Evolutionary conservation across 441 rosid species (phyloP), one percentile per base, ranked within the genome.

Genomic region (Gossypium trilobum): DNA sequence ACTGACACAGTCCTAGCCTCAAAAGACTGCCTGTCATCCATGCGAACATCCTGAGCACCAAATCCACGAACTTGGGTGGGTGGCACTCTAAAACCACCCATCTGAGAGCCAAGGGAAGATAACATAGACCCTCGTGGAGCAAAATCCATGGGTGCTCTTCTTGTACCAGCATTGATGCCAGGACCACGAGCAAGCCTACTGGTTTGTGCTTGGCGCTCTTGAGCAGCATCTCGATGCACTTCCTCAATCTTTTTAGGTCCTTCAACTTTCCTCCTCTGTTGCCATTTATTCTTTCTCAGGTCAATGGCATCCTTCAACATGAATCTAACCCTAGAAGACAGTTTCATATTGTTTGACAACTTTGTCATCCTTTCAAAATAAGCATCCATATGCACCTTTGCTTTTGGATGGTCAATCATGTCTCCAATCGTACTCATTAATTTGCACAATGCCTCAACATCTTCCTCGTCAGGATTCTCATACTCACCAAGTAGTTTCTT

Each of bases 221-320:
- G 97, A 62, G 94, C 97, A 75, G 98, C 98, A 87, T 93, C 99
- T 82, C 97, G 86, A 77, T 91, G 99, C 77, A 95, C 96, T 74
- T 95, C 99, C 65, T 93, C 98, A 14, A 95, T 91, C 88, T 95
- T 93, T 78, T 95, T 95, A 2, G 99, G 98, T 44, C 98, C 99
- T 80, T 93, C 99, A 31, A 91, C 96, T 83, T 95, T 95, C 82
- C 97, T 86, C 82, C 99, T 87, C 75, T 95, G 96, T 80, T 91
- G 97, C 98, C 99, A 91, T 74, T 88, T 95, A 78, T 90, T 91
- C 85, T 76, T 91, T 80, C 99, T 88, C 75, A 90, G 77, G 79
- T 90, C 97, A 71, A 93, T 91, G 11, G 86, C 78, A 85, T 95
- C 97, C 78, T 87, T 90, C 83, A 95, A 79, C 98, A 95, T 87